Evolutionary conservation across 2,329 filamentous ascomycete genomes (phyloP).

Genomic region (Fusarium verrucosum): DNA sequence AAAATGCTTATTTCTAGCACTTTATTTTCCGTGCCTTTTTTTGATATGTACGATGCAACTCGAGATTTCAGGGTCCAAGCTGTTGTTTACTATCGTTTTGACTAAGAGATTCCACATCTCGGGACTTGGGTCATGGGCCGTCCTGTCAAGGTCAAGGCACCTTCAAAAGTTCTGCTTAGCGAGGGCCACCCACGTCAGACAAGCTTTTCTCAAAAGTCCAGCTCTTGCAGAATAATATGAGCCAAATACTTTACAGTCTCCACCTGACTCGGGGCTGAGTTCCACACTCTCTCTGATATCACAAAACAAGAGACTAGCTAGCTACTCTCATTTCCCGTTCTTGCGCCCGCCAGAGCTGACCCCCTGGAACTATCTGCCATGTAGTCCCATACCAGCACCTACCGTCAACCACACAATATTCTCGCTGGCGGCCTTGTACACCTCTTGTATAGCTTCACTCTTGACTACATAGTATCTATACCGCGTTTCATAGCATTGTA

Average conservation of each 20-base stretch:
- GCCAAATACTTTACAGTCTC: constrained; percentile 18
- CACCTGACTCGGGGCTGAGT: constrained; percentile 17
- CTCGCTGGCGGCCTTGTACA: constrained; percentile 26
- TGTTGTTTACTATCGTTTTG: neutral
- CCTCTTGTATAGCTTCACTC: constrained; percentile 34
- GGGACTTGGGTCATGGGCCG: neutral
- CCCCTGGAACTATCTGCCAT: constrained; percentile 1
- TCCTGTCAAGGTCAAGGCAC: neutral
- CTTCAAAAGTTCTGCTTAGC: constrained; percentile 34
- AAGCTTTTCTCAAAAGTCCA: constrained; percentile 6
- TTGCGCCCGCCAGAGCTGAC: constrained; percentile 18
- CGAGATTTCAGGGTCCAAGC: constrained; percentile 6
- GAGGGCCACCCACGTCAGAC: constrained; percentile 9
- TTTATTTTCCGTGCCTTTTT: constrained; percentile 12
- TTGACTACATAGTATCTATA: constrained; percentile 18
- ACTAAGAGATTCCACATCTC: neutral
- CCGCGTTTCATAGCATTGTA: constrained; percentile 7
- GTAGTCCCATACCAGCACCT: constrained; percentile 26
- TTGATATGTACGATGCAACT: neutral
- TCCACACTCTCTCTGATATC: constrained; percentile 17
- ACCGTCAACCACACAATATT: constrained; percentile 33
- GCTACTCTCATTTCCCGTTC: constrained; percentile 24
- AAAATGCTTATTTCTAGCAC: constrained; percentile 27
- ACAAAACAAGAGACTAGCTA: constrained; percentile 10
- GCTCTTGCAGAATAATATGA: constrained; percentile 22